A percentile compares a stretch with the other conserved stretches of the same genome.
phyloP scores from a whole-genome alignment of 208 protist species.

The Wallacemonas sp. region DNA sequence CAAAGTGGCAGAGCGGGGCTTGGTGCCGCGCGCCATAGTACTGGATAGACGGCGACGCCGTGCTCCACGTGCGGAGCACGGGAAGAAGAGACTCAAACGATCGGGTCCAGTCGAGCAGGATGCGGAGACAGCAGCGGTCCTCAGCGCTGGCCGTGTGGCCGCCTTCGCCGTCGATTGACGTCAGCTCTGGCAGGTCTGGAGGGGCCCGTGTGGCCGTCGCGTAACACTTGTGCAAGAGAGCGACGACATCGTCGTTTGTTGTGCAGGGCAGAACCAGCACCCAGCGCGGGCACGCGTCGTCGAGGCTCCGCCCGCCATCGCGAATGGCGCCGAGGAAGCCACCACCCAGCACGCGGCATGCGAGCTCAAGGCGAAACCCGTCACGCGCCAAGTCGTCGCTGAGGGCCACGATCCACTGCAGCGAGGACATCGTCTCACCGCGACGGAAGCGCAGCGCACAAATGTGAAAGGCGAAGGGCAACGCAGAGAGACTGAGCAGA shows the following conservation, averaged over 20 bases:
- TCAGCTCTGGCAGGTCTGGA: not conserved
- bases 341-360: not conserved
- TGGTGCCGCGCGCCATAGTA: constrained; percentile 27
- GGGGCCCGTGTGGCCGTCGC: not conserved
- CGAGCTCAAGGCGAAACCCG: not conserved
- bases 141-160: not conserved
- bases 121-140: constrained; percentile 20
- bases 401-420: not conserved
- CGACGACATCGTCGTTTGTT: not conserved
- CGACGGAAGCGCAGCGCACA: not conserved
- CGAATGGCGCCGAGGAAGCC: constrained; percentile 9
- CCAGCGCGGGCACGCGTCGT: not conserved
- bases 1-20: not conserved
- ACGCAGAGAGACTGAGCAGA: constrained; percentile 1
- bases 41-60: constrained; percentile 9
- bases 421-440: not conserved
- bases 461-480: constrained; percentile 12
- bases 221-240: constrained; percentile 2
- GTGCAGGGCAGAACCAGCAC: constrained; percentile 10
- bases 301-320: not conserved
- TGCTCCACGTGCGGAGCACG: constrained; percentile 21
- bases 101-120: constrained; percentile 35
- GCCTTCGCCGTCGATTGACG: not conserved
- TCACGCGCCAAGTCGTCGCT: not conserved
- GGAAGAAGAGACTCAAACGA: constrained; percentile 28